These are phyloP conservation scores for Penicillium canescens DNA, from an alignment of 495 filamentous ascomycete species.

Conservation along the genomic window DNA sequence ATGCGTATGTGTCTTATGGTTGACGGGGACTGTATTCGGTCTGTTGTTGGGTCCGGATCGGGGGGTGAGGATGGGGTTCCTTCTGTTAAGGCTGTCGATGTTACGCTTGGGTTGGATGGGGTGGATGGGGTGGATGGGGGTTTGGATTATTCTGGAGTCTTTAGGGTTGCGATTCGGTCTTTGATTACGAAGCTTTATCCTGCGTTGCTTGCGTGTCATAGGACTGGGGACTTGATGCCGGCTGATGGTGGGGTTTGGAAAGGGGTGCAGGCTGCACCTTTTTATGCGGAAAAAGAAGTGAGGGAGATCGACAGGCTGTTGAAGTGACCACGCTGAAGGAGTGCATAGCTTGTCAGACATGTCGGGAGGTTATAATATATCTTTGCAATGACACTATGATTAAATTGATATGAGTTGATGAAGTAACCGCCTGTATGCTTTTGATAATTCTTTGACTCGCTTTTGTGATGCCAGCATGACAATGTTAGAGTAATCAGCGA, in stretches of 20 bases:
- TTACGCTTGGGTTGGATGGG: neutral
- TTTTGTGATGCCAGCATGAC: neutral
- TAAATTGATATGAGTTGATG: too few species aligned
- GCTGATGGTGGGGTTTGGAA: too few species aligned
- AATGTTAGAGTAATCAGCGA: neutral
- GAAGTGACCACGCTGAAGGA: too few species aligned
- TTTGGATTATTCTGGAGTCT: neutral
- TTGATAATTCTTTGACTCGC: neutral
- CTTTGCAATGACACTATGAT: too few species aligned
- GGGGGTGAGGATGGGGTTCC: neutral
- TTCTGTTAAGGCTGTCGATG: constrained; percentile 4
- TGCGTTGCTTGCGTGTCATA: neutral
- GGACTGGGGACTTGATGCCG: too few species aligned
- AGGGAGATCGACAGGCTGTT: too few species aligned
- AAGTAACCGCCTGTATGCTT: neutral
- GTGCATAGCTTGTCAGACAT: too few species aligned
- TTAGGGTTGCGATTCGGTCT: neutral
- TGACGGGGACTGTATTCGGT: constrained; percentile 7
- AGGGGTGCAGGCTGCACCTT: too few species aligned
- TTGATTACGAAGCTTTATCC: constrained; percentile 3
- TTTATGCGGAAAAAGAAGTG: too few species aligned
- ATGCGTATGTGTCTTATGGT: constrained; percentile 5
- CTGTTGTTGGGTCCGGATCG: neutral
- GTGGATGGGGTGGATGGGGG: neutral
- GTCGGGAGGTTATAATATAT: too few species aligned